A percentile compares a stretch with the other conserved stretches of the same genome.
Conservation (phyloP, 371 early-diverging fungal species). For the Mortierella sp. region DNA sequence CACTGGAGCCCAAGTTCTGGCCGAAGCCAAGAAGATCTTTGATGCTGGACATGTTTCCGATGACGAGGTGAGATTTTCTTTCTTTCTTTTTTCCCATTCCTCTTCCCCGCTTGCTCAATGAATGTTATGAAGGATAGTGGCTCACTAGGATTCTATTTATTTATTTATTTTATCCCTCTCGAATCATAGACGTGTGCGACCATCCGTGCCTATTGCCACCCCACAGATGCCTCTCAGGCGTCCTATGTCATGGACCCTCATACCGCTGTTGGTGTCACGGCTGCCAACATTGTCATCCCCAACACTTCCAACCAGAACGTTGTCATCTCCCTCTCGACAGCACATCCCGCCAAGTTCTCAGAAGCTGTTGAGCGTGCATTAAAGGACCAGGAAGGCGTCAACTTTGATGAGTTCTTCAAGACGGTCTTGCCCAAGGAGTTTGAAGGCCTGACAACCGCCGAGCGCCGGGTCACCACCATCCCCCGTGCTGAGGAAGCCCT, state of each 20-base stretch:
- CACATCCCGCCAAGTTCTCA: conserved; percentile 97
- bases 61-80: conserved; percentile 49
- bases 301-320: conserved; percentile 30
- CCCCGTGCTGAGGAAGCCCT: conserved; percentile 67
- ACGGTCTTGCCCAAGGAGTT: conserved; percentile 77
- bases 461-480: conserved; percentile 68
- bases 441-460: conserved; percentile 75
- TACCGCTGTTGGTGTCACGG: conserved; percentile 93
- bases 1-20: conserved; percentile 70
- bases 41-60: conserved; percentile 83
- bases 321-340: conserved; percentile 89
- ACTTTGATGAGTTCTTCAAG: conserved; percentile 64
- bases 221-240: conserved; percentile 55
- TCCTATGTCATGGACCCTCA: conserved; percentile 94
- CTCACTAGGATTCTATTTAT: background rate
- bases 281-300: conserved; percentile 70
- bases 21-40: conserved; percentile 78
- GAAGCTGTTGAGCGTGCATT: conserved; percentile 89
- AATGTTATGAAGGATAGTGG: background rate
- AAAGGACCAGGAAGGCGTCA: conserved; percentile 62
- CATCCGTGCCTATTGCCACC: conserved; percentile 76
- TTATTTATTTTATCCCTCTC: background rate
- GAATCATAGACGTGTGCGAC: conserved; percentile 70
- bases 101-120: too few species aligned
- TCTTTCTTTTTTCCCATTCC: background rate